Evolutionary conservation across 1,284 basidiomycete species (phyloP), one percentile per base, ranked within the genome.

Genomic region (Boletus sp.): DNA sequence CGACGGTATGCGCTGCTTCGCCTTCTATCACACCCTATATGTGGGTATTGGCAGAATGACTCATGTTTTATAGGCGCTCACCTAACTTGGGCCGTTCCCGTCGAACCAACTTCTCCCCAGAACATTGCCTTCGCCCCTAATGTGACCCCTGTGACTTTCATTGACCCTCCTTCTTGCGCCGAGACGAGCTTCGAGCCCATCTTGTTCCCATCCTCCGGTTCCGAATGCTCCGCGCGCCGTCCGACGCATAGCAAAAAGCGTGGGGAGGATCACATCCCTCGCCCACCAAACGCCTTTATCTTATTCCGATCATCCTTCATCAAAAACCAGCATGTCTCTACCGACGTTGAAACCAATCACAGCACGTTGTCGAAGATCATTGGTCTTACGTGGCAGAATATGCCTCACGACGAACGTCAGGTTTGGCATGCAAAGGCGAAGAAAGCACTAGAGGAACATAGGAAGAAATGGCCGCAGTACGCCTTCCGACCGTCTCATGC

Each of bases 231-330:
- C 69, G 40, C 69, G 61, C 54, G 61, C 59, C 44, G 70, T 66
- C 41, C 53, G 43, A 52, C 55, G 0, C 84, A 86, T 57, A 71
- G 74, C 32, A 83, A 80, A 71, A 84, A 83, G 68, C 82, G 81
- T 62, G 75, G 81, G 45, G 74, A 81, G 13, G 81, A 86, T 55
- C 88, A 92, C 60, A 85, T 92, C 58, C 89, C 90, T 39, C 80
- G 90, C 16, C 91, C 91, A 0, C 83, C 88, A 2, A 93, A 94
- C 64, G 90, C 91, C 26, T 94, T 92, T 68, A 93, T 94, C 60
- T 76, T 94, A 58, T 94, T 91, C 71, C 82, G 91, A 42, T 88
- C 88, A 0, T 77, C 79, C 34, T 89, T 90, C 57, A 88, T 91
- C 58, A 81, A 83, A 60, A 77, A 76, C 37, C 82, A 84, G 50